A percentile compares a stretch with the other conserved stretches of the same genome.
Evolutionary conservation across 805 yeast genomes (phyloP).

Genomic region (Candida rishiriensis): DNA sequence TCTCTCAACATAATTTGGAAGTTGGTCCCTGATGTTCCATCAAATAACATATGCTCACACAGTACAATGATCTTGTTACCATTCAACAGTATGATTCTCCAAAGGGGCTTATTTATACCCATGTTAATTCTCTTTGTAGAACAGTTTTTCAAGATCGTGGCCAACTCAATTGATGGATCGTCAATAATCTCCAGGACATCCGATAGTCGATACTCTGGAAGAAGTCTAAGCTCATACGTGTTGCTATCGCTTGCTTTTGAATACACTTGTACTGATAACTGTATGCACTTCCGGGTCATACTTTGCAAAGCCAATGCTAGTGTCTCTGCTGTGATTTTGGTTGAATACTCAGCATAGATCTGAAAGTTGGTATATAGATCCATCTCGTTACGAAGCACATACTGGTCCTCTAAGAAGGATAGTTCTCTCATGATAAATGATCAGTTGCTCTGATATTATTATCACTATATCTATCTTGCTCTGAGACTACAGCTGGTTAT

Average conservation of each 20-base stretch:
- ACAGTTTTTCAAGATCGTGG: constrained; percentile 4
- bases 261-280: constrained; percentile 15
- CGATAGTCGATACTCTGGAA: constrained; percentile 5
- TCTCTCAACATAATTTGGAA: constrained; percentile 22
- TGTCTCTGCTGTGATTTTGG: constrained; percentile 3
- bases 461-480: no score
- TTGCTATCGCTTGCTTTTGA: background rate
- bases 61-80: constrained; percentile 14
- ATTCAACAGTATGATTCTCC: constrained; percentile 18
- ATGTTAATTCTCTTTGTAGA: constrained; percentile 2
- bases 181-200: constrained; percentile 16
- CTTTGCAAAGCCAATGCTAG: constrained; percentile 9
- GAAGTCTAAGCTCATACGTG: background rate
- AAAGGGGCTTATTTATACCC: constrained; percentile 13
- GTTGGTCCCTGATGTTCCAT: constrained; percentile 30
- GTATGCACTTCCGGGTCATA: constrained; percentile 13
- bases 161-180: constrained; percentile 2
- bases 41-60: constrained; percentile 30
- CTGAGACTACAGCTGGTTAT: background rate
- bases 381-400: constrained; percentile 1
- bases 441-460: no score
- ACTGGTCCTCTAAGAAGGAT: constrained; percentile 9
- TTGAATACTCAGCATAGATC: constrained; percentile 12
- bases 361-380: constrained; percentile 7
- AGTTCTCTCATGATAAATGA: constrained; percentile 3